Percentiles rank a stretch among this genome's conserved stretches.
These are phyloP conservation scores for Pythium phragmiticola DNA, from an alignment of 352 stramenopile species.

Conservation along the genomic window DNA sequence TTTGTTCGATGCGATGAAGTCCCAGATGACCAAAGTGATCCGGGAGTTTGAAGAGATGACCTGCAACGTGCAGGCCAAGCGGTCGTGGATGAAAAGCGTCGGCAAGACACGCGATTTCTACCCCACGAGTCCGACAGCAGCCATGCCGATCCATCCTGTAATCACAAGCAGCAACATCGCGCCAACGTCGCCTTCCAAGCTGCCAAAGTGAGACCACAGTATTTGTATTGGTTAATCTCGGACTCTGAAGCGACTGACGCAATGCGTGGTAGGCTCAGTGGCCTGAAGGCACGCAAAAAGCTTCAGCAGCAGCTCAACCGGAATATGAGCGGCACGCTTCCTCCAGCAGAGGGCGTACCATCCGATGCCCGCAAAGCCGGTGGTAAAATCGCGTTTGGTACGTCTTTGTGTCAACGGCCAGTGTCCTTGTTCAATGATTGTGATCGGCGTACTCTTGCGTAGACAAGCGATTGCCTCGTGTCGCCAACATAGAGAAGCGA, in stretches of 20 bases:
- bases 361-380: slow-evolving; percentile 43
- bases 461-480: slow-evolving; percentile 73
- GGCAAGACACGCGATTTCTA: slow-evolving; percentile 37
- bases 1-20: slow-evolving; percentile 55
- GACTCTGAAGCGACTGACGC: background rate
- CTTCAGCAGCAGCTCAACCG: slow-evolving; percentile 39
- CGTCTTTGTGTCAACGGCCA: background rate
- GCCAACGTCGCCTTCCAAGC: slow-evolving; percentile 27
- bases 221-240: background rate
- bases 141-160: slow-evolving; percentile 33
- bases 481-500: slow-evolving; percentile 73
- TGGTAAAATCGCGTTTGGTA: slow-evolving; percentile 68
- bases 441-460: background rate
- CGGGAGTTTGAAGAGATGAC: slow-evolving; percentile 70
- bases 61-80: slow-evolving; percentile 50
- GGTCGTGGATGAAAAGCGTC: slow-evolving; percentile 69
- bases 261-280: slow-evolving; percentile 14
- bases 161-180: slow-evolving; percentile 33
- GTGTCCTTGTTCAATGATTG: background rate
- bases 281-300: slow-evolving; percentile 44
- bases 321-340: slow-evolving; percentile 33
- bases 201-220: slow-evolving; percentile 43
- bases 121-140: slow-evolving; percentile 18
- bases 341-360: slow-evolving; percentile 22
- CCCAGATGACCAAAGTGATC: slow-evolving; percentile 67